phyloP scores from a whole-genome alignment of 2,329 filamentous ascomycete species.

The Penicillium sp. region DNA sequence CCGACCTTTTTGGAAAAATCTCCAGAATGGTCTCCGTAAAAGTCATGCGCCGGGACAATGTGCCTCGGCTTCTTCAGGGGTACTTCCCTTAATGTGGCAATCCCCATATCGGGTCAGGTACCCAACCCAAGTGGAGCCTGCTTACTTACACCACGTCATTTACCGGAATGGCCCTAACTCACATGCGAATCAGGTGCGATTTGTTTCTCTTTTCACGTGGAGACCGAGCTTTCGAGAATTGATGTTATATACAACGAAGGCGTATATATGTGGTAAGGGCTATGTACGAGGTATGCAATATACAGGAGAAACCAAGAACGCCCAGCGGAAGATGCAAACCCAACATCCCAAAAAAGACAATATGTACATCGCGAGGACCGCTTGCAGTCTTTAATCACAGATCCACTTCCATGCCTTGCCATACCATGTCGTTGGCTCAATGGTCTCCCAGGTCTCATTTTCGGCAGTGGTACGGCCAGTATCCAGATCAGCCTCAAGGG shows the following conservation, averaged over 20 bases:
- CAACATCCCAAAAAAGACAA: neutral
- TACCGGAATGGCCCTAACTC: neutral
- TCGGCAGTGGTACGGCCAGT: constrained; percentile 39
- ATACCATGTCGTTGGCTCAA: constrained; percentile 30
- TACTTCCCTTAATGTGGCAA: constrained; percentile 8
- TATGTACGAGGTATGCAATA: neutral
- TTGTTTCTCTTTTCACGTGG: constrained; percentile 16
- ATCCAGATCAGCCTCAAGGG: constrained; percentile 43
- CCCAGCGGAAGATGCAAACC: neutral
- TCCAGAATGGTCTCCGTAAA: constrained; percentile 4
- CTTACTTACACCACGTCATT: constrained; percentile 11
- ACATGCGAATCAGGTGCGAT: constrained; percentile 21
- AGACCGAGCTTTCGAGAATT: neutral
- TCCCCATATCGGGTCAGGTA: constrained; percentile 12
- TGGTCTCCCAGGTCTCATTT: constrained; percentile 36
- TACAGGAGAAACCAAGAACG: neutral
- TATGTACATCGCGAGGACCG: neutral
- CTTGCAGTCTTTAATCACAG: constrained; percentile 2
- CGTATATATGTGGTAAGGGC: neutral
- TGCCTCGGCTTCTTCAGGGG: constrained; percentile 19
- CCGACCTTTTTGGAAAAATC: constrained; percentile 15
- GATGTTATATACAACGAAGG: neutral
- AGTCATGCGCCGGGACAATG: constrained; percentile 6
- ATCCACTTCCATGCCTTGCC: constrained; percentile 29
- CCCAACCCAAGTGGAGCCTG: constrained; percentile 1